phyloP scores from a whole-genome alignment of 257 asterid genomes.

The Solanum sitiens region DNA sequence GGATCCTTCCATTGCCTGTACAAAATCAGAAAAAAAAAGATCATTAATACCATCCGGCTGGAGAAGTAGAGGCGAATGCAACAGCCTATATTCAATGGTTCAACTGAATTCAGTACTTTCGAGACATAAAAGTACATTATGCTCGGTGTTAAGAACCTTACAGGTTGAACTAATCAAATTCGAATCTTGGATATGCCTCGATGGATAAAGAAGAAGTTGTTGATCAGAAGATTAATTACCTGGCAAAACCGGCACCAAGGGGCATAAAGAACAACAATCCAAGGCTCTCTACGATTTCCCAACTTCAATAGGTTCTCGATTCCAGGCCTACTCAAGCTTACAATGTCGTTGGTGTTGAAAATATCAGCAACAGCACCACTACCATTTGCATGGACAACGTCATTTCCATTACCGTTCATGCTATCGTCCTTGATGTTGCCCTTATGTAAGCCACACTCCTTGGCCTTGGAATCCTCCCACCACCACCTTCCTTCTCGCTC shows the following conservation, averaged over 20 bases:
- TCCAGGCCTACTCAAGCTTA: slow-evolving; percentile 55
- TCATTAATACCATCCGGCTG: not conserved
- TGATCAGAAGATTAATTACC: not conserved
- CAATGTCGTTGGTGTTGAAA: slow-evolving; percentile 25
- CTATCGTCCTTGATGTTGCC: slow-evolving; percentile 62
- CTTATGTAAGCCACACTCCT: slow-evolving; percentile 83
- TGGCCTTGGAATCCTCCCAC: slow-evolving; percentile 94
- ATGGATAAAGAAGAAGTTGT: not conserved
- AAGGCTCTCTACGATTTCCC: slow-evolving; percentile 54
- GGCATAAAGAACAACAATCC: slow-evolving; percentile 74
- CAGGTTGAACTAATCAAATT: not conserved
- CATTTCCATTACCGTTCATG: not conserved
- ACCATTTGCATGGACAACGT: slow-evolving; percentile 13
- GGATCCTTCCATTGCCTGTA: slow-evolving; percentile 72
- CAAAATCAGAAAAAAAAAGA: too few species aligned
- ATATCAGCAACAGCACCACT: slow-evolving; percentile 27
- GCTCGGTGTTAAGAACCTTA: not conserved
- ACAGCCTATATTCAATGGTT: not conserved
- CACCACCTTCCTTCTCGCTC: slow-evolving; percentile 96
- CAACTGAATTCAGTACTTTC: not conserved
- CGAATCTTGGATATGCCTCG: not conserved
- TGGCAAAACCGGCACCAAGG: slow-evolving; percentile 91
- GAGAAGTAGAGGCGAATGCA: not conserved
- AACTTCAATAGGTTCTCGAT: slow-evolving; percentile 58
- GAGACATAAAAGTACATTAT: not conserved